Conservation (phyloP, 2,329 filamentous ascomycete species). For the Catunica adiposa region DNA sequence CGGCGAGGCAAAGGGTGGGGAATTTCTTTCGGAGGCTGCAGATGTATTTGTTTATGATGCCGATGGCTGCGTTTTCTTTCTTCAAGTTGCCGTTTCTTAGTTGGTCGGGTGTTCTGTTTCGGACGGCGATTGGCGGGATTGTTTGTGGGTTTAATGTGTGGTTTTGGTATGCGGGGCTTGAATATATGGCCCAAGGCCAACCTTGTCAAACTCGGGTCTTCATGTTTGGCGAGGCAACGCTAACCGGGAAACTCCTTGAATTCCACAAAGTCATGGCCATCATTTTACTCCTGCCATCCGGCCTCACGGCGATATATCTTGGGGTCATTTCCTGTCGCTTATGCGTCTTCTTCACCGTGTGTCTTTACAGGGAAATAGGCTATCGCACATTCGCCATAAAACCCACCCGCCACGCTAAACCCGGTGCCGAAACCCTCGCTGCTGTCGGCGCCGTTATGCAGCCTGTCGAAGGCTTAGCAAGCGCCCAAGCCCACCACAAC, state of each 20-base stretch:
- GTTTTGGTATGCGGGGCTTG: constrained; percentile 10
- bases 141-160: constrained; percentile 10
- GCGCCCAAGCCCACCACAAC: neutral
- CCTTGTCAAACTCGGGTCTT: constrained; percentile 10
- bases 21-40: neutral
- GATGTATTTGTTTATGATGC: constrained; percentile 6
- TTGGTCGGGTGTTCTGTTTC: constrained; percentile 10
- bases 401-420: neutral
- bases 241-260: constrained; percentile 1
- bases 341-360: constrained; percentile 7
- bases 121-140: constrained; percentile 9
- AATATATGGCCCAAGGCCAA: constrained; percentile 7
- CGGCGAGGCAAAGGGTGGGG: neutral
- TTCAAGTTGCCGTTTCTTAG: constrained; percentile 8
- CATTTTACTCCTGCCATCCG: neutral
- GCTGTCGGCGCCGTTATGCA: constrained; percentile 7
- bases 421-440: constrained; percentile 1
- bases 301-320: neutral
- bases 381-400: neutral
- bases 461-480: constrained; percentile 3
- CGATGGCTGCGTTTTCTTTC: constrained; percentile 11
- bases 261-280: constrained; percentile 5
- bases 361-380: constrained; percentile 8
- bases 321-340: constrained; percentile 9
- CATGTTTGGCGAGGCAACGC: constrained; percentile 2